Base-by-base conservation (phyloP, 768 basidiomycete genomes). In the Neoboletus subvelutipes region DNA sequence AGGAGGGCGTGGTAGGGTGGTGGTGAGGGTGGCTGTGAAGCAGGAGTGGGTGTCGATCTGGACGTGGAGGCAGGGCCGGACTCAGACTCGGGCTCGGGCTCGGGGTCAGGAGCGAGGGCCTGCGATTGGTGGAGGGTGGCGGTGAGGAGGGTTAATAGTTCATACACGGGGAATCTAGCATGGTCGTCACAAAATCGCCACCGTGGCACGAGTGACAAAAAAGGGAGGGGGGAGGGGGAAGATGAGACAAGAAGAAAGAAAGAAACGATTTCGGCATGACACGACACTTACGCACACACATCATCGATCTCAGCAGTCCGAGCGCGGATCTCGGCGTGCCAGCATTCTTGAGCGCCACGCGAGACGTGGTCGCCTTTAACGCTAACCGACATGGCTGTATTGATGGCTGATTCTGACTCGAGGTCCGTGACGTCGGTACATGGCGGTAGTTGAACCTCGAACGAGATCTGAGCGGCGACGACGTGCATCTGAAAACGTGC, bases 81-180 rank as follows among this genome's bases (percentile, higher is more conserved):
- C 5, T 10, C 15, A n/a, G n/a, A n/a, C n/a, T n/a, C n/a, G n/a
- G n/a, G n/a, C n/a, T n/a, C n/a, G n/a, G n/a, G n/a, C n/a, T n/a
- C n/a, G 10, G 10, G 17, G n/a, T 15, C 17, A 3, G 22, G 8
- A 13, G 11, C 17, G 6, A 24, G 17, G n/a, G 15, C 28, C 2
- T 12, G 29, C 3, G 51, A 45, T 26, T 76, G 73, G 61, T 83
- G 83, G 4, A 90, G 67, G 0, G 87, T 84, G 0, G 89, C 72
- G 24, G 87, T 77, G 62, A 86, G 78, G 0, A 78, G 67, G 0
- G 81, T 82, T 2, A 89, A 57, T 11, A 88, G 66, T 63, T 88
- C 78, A 65, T 83, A 90, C 17, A 81, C 64, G 0, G 83, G 84
- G 67, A 80, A 87, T 57, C 87, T 90, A 12, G 28, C 6, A 18